phyloP scores from a whole-genome alignment of 2,329 filamentous ascomycete genomes.

The Trichoderma polysporum region DNA sequence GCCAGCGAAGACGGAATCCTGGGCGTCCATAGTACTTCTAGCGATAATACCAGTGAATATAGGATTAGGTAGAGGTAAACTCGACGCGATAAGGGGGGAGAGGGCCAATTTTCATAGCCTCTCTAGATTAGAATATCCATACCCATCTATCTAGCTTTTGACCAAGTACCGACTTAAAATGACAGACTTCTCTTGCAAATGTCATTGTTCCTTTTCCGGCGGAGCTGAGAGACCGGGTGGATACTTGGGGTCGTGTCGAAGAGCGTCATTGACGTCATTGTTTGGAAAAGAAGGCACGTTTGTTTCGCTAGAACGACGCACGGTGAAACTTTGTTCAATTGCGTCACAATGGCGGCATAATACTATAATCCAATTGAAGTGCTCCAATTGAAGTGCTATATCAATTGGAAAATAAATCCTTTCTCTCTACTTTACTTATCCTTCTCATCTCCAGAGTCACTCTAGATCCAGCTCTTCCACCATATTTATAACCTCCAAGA shows the following conservation, averaged over 20 bases:
- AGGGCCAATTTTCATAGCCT: not conserved
- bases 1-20: constrained; percentile 2
- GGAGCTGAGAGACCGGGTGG: not conserved
- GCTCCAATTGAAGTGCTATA: not conserved
- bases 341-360: constrained; percentile 20
- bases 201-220: not conserved
- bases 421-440: not conserved
- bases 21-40: constrained; percentile 21
- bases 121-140: not conserved
- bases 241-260: not conserved
- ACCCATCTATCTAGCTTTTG: not conserved
- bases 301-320: not conserved
- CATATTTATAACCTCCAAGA: not conserved
- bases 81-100: not conserved
- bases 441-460: not conserved
- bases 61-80: constrained; percentile 21
- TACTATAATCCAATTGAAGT: too few species aligned
- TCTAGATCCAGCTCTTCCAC: not conserved
- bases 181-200: too few species aligned
- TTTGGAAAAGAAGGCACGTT: not conserved
- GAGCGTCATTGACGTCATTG: constrained; percentile 15
- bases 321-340: not conserved
- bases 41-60: constrained; percentile 24
- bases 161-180: not conserved
- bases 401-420: too few species aligned